Evolutionary conservation across 164 flowering plant genomes (phyloP).

Genomic region (Aristolochia contorta): DNA sequence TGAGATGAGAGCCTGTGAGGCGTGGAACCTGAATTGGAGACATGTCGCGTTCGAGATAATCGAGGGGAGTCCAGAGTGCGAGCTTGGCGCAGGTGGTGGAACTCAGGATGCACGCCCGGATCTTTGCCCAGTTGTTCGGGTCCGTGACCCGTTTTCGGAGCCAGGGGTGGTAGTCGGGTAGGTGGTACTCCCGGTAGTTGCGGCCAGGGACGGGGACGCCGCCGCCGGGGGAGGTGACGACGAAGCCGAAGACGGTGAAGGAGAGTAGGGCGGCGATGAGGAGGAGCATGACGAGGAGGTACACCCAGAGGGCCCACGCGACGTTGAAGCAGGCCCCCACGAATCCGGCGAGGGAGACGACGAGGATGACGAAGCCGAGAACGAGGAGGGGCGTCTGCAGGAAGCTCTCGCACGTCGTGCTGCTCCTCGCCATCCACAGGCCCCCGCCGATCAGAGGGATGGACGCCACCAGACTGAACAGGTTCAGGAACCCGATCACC

Average conservation of each 20-base stretch:
- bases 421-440: slow-evolving; percentile 75
- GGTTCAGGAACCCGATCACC: slow-evolving; percentile 82
- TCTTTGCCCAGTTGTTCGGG: slow-evolving; percentile 52
- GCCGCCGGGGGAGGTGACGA: slow-evolving; percentile 64
- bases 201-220: slow-evolving; percentile 54
- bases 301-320: slow-evolving; percentile 83
- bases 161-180: slow-evolving; percentile 69
- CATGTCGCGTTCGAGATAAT: slow-evolving; percentile 63
- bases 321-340: slow-evolving; percentile 88
- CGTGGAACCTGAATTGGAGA: slow-evolving; percentile 70
- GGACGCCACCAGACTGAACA: slow-evolving; percentile 74
- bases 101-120: slow-evolving; percentile 62
- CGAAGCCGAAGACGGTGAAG: slow-evolving; percentile 70
- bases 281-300: slow-evolving; percentile 62
- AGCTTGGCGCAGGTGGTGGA: slow-evolving; percentile 69
- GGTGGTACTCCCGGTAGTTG: slow-evolving; percentile 61
- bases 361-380: slow-evolving; percentile 63
- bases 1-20: no score
- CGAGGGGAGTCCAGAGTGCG: slow-evolving; percentile 69
- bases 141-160: slow-evolving; percentile 45
- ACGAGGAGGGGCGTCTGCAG: slow-evolving; percentile 79
- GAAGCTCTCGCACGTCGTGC: slow-evolving; percentile 69
- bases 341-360: slow-evolving; percentile 82
- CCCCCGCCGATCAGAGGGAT: slow-evolving; percentile 94
- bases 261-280: slow-evolving; percentile 50